Percentiles rank a stretch among this genome's conserved stretches.
Conservation (phyloP, 2,329 filamentous ascomycete species). For the Beauveria caledonica region DNA sequence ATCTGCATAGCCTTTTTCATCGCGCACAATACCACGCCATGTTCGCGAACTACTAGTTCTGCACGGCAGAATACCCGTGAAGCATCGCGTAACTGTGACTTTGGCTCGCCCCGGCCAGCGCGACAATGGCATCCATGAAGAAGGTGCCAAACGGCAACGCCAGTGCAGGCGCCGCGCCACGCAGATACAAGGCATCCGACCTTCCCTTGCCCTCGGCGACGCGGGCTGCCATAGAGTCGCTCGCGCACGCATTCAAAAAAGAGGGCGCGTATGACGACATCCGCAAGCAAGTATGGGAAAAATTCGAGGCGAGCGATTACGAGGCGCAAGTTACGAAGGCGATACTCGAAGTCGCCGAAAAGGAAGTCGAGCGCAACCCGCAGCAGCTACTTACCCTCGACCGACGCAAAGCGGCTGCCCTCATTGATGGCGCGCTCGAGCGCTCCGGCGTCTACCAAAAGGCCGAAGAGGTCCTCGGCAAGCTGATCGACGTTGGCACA, state of each 20-base stretch:
- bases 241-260: constrained; percentile 79
- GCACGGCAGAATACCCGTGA: neutral
- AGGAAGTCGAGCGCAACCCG: constrained; percentile 68
- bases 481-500: constrained; percentile 57
- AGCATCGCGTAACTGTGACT: neutral
- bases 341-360: constrained; percentile 61
- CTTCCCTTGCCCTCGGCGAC: constrained; percentile 67
- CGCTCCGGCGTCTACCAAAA: constrained; percentile 67
- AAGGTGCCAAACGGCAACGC: neutral
- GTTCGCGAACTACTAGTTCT: neutral
- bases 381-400: constrained; percentile 64
- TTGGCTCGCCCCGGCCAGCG: neutral
- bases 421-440: constrained; percentile 72
- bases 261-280: constrained; percentile 75
- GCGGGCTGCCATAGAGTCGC: constrained; percentile 61
- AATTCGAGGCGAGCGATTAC: constrained; percentile 63
- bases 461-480: constrained; percentile 58
- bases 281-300: constrained; percentile 68
- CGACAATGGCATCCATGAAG: constrained; percentile 1
- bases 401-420: constrained; percentile 61
- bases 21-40: neutral
- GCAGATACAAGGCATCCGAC: constrained; percentile 65
- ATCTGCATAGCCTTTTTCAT: neutral
- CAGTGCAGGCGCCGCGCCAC: constrained; percentile 13
- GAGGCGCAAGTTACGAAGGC: constrained; percentile 58